Evolutionary conservation across 257 asterid genomes (phyloP).

Genomic region (Solanum sitiens): DNA sequence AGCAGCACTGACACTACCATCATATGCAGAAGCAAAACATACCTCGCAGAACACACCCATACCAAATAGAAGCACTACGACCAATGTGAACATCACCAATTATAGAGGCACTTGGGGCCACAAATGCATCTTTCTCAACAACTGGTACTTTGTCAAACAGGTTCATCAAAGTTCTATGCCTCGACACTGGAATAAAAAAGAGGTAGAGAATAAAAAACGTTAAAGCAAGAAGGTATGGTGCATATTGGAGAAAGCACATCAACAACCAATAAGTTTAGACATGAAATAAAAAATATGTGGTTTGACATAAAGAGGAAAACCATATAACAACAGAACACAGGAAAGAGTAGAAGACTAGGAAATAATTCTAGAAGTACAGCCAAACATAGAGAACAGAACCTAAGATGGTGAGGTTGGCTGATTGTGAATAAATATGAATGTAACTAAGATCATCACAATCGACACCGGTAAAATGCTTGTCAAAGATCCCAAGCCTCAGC

Average conservation of each 20-base stretch:
- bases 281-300: background rate
- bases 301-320: background rate
- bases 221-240: background rate
- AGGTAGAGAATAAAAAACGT: background rate
- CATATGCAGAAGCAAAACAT: constrained; percentile 6
- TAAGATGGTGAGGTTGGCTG: background rate
- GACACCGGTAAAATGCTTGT: background rate
- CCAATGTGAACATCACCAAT: constrained; percentile 77
- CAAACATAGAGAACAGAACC: background rate
- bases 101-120: constrained; percentile 87
- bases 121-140: constrained; percentile 68
- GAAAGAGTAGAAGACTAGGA: background rate
- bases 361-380: background rate
- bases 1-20: background rate
- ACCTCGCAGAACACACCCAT: constrained; percentile 95
- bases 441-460: background rate
- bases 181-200: constrained; percentile 42
- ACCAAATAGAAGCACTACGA: constrained; percentile 75
- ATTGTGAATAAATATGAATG: background rate
- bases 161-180: constrained; percentile 91
- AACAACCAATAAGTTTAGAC: background rate
- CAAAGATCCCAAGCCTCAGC: background rate
- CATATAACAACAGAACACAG: background rate
- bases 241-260: background rate
- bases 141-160: constrained; percentile 65